A percentile compares a stretch with the other conserved stretches of the same genome.
Evolutionary conservation across 75 land plant species (phyloP).

Genomic region (Chamaecyparis obtusa): DNA sequence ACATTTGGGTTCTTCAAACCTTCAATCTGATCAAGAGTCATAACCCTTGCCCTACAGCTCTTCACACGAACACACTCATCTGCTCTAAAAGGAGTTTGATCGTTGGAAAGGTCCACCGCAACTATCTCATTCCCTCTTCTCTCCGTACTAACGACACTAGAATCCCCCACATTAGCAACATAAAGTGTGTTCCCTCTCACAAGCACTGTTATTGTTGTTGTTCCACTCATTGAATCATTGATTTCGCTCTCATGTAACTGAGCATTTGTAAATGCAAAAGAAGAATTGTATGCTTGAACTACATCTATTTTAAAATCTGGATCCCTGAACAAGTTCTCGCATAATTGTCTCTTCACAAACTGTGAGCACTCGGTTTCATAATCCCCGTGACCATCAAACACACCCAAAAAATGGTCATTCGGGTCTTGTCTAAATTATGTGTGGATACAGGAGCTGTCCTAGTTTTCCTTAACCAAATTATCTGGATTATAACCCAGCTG

Average conservation of each 20-base stretch:
- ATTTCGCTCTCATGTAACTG: constrained; percentile 58
- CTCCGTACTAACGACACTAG: constrained; percentile 89
- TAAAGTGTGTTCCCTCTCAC: constrained; percentile 67
- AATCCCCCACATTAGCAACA: constrained; percentile 92
- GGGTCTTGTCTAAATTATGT: constrained; percentile 59
- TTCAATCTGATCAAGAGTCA: constrained; percentile 94
- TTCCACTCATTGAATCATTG: constrained; percentile 89
- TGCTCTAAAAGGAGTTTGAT: constrained; percentile 90
- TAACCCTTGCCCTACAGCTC: constrained; percentile 82
- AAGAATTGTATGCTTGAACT: constrained; percentile 58
- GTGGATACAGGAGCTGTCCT: constrained; percentile 78
- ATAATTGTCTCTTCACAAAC: constrained; percentile 66
- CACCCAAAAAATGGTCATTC: constrained; percentile 80
- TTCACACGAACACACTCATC: constrained; percentile 93
- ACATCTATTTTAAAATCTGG: constrained; percentile 43
- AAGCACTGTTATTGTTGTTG: constrained; percentile 72
- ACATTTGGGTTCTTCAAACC: constrained; percentile 84
- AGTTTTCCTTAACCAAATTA: constrained; percentile 74
- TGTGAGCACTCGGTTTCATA: constrained; percentile 86
- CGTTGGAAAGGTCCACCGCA: constrained; percentile 80
- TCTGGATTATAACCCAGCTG: constrained; percentile 87
- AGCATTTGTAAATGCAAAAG: constrained; percentile 55
- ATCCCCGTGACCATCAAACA: constrained; percentile 91
- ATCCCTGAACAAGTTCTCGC: constrained; percentile 66
- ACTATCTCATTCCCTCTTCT: constrained; percentile 55